Base-by-base conservation (phyloP, 192 early-diverging fungal species). In the Coemansia sp. region DNA sequence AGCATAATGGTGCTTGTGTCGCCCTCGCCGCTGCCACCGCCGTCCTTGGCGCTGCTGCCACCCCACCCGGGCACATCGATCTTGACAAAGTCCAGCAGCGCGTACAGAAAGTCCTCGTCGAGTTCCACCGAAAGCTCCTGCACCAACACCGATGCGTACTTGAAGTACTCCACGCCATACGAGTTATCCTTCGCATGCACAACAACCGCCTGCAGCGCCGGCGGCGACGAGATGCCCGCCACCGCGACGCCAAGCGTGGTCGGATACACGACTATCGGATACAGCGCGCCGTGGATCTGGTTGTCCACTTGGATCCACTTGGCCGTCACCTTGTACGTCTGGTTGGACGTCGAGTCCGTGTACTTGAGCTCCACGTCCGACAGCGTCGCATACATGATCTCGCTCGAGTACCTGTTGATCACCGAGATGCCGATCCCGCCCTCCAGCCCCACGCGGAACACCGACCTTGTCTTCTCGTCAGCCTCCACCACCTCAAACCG, bases 221-320 rank as follows among this genome's bases (percentile, higher is more conserved):
- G 90, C 20, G 70, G 79, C 15, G 79, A 45, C 5, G 74, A 63
- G 9, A 68, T 61, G 22, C 74, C 79, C 41, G 92, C 65, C 0
- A 57, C 59, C 6, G 64, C 88, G 63, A 91, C 49, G 7, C 91
- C 90, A 15, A 93, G 73, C 35, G 89, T 87, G 2, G 93, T 94
- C 19, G 97, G 97, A 64, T 96, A 98, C 9, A 99, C 67, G n/a
- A 98, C 86, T 38, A 99, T 96, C 0, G 95, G 94, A 43, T 90
- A 93, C 6, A 91, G 66, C 2, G 90, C 87, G 41, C 90, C 94
- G 59, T 90, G 90, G 3, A 97, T 76, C 74, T 99, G 96, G 81
- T 98, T 99, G 74, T 99, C 97, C 59, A 99, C 89, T 86, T 96
- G 94, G 20, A 96, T 66, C 97, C 97, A 99, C 55, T 94, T 89